A percentile compares a stretch with the other conserved stretches of the same genome.
Evolutionary conservation across 345 rosid species (phyloP).

Genomic region (Psidium friedrichsthalianum): DNA sequence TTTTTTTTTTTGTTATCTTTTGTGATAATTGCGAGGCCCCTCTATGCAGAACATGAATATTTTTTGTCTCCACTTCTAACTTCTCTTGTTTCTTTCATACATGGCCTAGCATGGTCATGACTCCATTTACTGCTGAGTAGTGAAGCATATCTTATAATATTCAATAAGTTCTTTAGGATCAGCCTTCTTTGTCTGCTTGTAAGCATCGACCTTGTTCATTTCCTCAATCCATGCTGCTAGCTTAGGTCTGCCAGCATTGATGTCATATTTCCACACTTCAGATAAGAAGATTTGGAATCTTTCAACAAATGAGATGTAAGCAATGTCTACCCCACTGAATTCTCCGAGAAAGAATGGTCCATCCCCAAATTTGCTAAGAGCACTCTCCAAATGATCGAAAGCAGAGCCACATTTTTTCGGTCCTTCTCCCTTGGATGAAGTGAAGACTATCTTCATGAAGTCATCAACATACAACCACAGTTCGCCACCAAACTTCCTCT

Average conservation of each 20-base stretch:
- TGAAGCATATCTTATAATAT: conserved; percentile 29
- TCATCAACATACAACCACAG: conserved; percentile 41
- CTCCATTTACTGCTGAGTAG: conserved; percentile 12
- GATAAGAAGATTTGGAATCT: conserved; percentile 41
- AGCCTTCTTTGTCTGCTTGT: conserved; percentile 48
- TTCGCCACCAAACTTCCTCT: conserved; percentile 52
- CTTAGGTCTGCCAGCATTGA: conserved; percentile 64
- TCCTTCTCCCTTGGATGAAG: conserved; percentile 56
- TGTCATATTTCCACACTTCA: conserved; percentile 39
- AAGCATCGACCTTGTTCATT: conserved; percentile 59
- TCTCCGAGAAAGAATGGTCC: conserved; percentile 91
- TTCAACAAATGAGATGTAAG: conserved; percentile 59
- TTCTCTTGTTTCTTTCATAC: background rate
- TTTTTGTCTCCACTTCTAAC: too few species aligned
- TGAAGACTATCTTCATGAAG: conserved; percentile 21
- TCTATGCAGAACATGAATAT: too few species aligned
- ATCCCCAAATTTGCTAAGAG: conserved; percentile 53
- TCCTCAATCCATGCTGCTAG: conserved; percentile 75
- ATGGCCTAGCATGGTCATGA: background rate
- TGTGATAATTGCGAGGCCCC: too few species aligned
- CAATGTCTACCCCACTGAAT: conserved; percentile 67
- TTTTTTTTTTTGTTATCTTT: too few species aligned
- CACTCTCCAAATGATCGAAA: conserved; percentile 65
- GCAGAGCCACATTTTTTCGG: conserved; percentile 42
- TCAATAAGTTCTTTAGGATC: conserved; percentile 40